A percentile compares a stretch with the other conserved stretches of the same genome.
Evolutionary conservation across 1,284 basidiomycete species (phyloP).

Genomic region (Cryptococcus sp.): DNA sequence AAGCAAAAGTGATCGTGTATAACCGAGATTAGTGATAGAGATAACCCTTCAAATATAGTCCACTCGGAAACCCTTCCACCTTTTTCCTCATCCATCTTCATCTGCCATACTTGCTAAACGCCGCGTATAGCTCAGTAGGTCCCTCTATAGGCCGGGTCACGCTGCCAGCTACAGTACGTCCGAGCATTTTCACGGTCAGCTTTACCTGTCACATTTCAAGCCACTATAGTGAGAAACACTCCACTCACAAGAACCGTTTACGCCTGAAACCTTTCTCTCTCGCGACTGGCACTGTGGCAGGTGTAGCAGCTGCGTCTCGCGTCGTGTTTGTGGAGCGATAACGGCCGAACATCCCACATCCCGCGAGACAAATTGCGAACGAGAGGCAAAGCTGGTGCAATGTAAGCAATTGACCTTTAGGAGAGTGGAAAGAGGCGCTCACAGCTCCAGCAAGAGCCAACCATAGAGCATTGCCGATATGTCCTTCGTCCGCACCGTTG

Average conservation of each 20-base stretch:
- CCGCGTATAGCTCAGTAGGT: slow-evolving; percentile 2
- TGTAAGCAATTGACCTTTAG: background rate
- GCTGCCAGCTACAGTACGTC: slow-evolving; percentile 7
- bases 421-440: slow-evolving; percentile 7
- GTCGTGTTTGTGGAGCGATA: slow-evolving; percentile 16
- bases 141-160: slow-evolving; percentile 7
- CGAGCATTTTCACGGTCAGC: background rate
- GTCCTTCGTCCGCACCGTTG: slow-evolving; percentile 25
- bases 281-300: no score
- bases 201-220: slow-evolving; percentile 10
- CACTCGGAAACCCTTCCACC: no score
- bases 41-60: no score
- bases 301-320: background rate
- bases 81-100: no score
- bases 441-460: slow-evolving; percentile 43
- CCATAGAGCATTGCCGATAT: slow-evolving; percentile 46
- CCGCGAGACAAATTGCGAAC: slow-evolving; percentile 36
- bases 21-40: no score
- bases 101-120: no score
- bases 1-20: no score
- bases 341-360: slow-evolving; percentile 43
- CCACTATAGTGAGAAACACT: background rate
- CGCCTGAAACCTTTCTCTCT: slow-evolving; percentile 6
- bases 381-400: slow-evolving; percentile 28
- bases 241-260: slow-evolving; percentile 9